Evolutionary conservation across 768 basidiomycete species (phyloP).

Genomic region (Amanita rimosa): DNA sequence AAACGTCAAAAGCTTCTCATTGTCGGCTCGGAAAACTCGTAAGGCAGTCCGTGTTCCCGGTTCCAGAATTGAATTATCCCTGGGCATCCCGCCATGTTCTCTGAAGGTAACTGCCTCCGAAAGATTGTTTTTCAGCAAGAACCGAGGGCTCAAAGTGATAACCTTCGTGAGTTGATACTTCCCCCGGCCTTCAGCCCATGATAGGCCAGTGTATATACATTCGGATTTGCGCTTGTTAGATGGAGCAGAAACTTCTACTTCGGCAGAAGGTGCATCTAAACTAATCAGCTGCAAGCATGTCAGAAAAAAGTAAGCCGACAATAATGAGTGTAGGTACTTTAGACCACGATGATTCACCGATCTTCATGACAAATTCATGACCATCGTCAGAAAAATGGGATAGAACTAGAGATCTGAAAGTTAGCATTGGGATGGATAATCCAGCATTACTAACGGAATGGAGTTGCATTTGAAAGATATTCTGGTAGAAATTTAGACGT

Average conservation of each 20-base stretch:
- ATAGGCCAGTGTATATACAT: constrained; percentile 74
- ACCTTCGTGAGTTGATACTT: constrained; percentile 97
- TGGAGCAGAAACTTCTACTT: constrained; percentile 66
- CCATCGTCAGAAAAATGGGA: constrained; percentile 74
- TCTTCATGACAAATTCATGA: constrained; percentile 72
- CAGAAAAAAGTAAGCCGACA: background rate
- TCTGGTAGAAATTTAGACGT: constrained; percentile 7
- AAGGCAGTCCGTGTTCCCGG: constrained; percentile 64
- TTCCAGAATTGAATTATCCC: constrained; percentile 46
- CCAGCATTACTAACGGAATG: constrained; percentile 59
- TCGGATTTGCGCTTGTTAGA: constrained; percentile 51
- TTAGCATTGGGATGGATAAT: background rate
- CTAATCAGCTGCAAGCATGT: constrained; percentile 49
- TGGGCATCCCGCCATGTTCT: constrained; percentile 67
- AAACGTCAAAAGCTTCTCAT: constrained; percentile 70
- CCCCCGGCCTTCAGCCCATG: constrained; percentile 89
- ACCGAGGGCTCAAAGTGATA: constrained; percentile 84
- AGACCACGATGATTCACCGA: constrained; percentile 85
- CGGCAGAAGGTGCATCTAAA: constrained; percentile 88
- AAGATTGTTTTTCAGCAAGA: constrained; percentile 79
- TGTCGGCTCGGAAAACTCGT: constrained; percentile 51
- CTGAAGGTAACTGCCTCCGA: constrained; percentile 63
- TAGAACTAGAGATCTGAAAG: constrained; percentile 46
- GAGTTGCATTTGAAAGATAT: constrained; percentile 37
- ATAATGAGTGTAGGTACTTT: constrained; percentile 35